These are phyloP conservation scores for Paracorniculantispora psalliotae DNA, from an alignment of 2,329 filamentous ascomycete species.

Conservation along the genomic window DNA sequence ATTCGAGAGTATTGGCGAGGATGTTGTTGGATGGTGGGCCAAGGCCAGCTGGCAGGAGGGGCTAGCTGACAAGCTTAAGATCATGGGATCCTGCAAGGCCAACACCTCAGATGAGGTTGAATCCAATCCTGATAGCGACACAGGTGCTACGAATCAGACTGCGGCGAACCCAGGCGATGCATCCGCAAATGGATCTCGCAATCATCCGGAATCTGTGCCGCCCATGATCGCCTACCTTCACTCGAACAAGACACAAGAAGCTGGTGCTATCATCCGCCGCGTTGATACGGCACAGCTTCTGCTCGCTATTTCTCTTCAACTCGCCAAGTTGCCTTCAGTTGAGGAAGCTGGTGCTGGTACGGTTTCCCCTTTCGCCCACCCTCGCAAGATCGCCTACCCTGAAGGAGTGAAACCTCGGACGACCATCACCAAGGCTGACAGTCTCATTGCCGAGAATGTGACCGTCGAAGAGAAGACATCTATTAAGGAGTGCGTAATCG, in stretches of 20 bases:
- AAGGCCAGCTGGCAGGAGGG: conserved; percentile 89
- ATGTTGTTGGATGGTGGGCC: conserved; percentile 91
- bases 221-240: conserved; percentile 81
- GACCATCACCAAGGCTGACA: conserved; percentile 77
- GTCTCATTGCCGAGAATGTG: conserved; percentile 81
- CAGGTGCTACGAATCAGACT: conserved; percentile 21
- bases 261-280: conserved; percentile 69
- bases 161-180: background rate
- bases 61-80: conserved; percentile 69
- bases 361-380: conserved; percentile 70
- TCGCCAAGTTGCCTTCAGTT: conserved; percentile 75
- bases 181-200: conserved; percentile 4
- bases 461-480: conserved; percentile 82
- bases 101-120: conserved; percentile 34
- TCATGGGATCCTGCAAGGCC: conserved; percentile 55
- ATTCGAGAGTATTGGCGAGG: conserved; percentile 84
- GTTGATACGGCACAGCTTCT: conserved; percentile 84
- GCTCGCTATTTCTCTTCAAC: conserved; percentile 73
- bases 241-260: conserved; percentile 40
- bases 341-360: conserved; percentile 55
- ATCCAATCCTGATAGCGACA: conserved; percentile 25
- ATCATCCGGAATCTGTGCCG: conserved; percentile 45
- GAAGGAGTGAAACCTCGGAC: conserved; percentile 75
- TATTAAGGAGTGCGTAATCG: conserved; percentile 90
- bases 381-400: conserved; percentile 75